A percentile compares a stretch with the other conserved stretches of the same genome.
Evolutionary conservation across 179 eudicot species (phyloP).

Genomic region (Amaranthus tricolor): DNA sequence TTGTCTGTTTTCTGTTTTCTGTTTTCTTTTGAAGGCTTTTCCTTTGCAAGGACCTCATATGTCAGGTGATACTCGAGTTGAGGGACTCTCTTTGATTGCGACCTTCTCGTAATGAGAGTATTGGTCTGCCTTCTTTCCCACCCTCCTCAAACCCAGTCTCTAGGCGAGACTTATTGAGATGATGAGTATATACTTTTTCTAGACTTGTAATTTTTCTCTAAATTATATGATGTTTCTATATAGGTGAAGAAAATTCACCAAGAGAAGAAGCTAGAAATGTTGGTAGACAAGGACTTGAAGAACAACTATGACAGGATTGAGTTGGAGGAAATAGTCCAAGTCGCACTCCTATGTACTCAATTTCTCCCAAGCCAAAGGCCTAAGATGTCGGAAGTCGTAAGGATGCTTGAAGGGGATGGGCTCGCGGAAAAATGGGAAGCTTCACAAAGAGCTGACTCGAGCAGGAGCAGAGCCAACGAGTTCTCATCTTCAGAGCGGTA

Average conservation of each 20-base stretch:
- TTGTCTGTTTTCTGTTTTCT: too few relatives aligned
- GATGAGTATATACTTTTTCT: background rate
- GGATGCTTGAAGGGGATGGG: slow-evolving; percentile 95
- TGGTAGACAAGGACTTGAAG: slow-evolving; percentile 76
- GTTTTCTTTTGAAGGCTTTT: too few relatives aligned
- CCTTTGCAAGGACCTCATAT: too few relatives aligned
- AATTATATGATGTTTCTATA: background rate
- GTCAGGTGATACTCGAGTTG: too few relatives aligned
- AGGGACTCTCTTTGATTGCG: too few relatives aligned
- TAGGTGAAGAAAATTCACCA: slow-evolving; percentile 80
- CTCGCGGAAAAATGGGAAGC: slow-evolving; percentile 95
- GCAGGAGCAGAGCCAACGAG: slow-evolving; percentile 60
- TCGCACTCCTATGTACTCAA: slow-evolving; percentile 79
- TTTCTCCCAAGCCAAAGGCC: slow-evolving; percentile 71
- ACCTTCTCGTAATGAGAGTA: too few relatives aligned
- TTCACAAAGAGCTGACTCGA: slow-evolving; percentile 67
- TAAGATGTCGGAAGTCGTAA: slow-evolving; percentile 82
- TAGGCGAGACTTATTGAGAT: too few relatives aligned
- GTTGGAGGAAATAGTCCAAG: slow-evolving; percentile 85
- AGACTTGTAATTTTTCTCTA: background rate
- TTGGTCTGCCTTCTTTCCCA: too few relatives aligned
- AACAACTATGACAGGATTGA: slow-evolving; percentile 58
- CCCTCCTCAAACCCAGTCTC: too few relatives aligned
- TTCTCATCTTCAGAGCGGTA: slow-evolving; percentile 84
- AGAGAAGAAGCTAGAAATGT: slow-evolving; percentile 71